A percentile compares a stretch with the other conserved stretches of the same genome.
Evolutionary conservation across 306 rosid species (phyloP).

Genomic region (Glycine soja): DNA sequence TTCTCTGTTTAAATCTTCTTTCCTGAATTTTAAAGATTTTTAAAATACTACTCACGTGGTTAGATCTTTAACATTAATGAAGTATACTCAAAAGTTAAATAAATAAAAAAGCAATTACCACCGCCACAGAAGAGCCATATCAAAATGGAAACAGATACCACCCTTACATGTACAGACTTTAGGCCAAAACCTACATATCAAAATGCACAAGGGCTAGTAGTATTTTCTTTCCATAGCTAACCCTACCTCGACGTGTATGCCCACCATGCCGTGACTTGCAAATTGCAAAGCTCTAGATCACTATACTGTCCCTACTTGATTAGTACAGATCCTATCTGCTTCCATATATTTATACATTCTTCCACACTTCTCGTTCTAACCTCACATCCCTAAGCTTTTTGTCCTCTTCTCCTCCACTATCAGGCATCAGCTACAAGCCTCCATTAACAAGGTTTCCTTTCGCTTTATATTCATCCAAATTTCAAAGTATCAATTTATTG

Average conservation of each 20-base stretch:
- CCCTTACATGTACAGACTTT: conserved; percentile 24
- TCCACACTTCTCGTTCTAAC: conserved; percentile 9
- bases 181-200: conserved; percentile 42
- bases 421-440: background rate
- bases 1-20: background rate
- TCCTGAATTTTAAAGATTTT: background rate
- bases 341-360: conserved; percentile 40
- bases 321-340: conserved; percentile 42
- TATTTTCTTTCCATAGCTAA: conserved; percentile 40
- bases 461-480: background rate
- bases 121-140: background rate
- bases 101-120: too few species aligned
- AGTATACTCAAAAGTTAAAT: too few species aligned
- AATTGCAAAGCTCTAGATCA: too few species aligned
- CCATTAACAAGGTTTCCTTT: too few species aligned
- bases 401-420: background rate
- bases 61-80: background rate
- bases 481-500: conserved; percentile 12
- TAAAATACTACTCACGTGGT: background rate
- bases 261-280: background rate
- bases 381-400: conserved; percentile 3
- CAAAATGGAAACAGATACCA: conserved; percentile 29
- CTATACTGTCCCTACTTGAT: conserved; percentile 5
- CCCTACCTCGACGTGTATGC: conserved; percentile 37
- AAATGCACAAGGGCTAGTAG: conserved; percentile 42